Evolutionary conservation across 2,329 filamentous ascomycete genomes (phyloP), one percentile per base, ranked within the genome.

Genomic region (Ceratocystis harringtonii): DNA sequence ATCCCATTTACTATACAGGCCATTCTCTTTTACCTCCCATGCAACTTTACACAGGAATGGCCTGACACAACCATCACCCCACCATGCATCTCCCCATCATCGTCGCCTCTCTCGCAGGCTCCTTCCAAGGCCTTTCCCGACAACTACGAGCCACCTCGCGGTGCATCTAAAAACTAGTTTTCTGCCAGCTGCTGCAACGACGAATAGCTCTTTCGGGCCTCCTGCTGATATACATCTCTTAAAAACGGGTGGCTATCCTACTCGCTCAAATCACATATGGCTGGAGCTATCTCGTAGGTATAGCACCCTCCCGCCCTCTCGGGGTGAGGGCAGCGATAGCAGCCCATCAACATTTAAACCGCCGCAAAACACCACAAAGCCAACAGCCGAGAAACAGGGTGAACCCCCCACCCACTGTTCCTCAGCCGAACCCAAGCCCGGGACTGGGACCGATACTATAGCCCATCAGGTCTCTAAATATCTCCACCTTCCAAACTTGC

Each of bases 401-500:
- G 32, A 50, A 32, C 10, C 15, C 44, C 17, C 55, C n/a, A 7
- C 57, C 19, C n/a, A 44, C 1, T 3, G 15, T 28, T 7, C 61
- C 50, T 41, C 48, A 4, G n/a, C 65, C 8, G 12, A 41, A 17
- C 8, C 60, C 32, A 19, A 41, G n/a, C n/a, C 44, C n/a, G 65
- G 52, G 32, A 22, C 36, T 43, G 48, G 76, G 22, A 65, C 72
- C 22, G 77, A 80, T 68, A 77, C 79, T 2, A 75, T 82, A 57
- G 75, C 79, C 17, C 73, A 78, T 57, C 80, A 81, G 32, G 74
- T 84, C 71, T 83, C 81, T 43, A 84, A 83, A 70, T 86, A 86
- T 69, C 71, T 84, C 7, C 80, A 84, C 71, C 74, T 84, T 66
- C 77, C 81, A 28, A 87, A 89, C 70, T 83, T 91, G 74, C 84